Evolutionary conservation across 371 early-diverging fungal genomes (phyloP), one percentile per base, ranked within the genome.

Genomic region (Mucor saturninus): DNA sequence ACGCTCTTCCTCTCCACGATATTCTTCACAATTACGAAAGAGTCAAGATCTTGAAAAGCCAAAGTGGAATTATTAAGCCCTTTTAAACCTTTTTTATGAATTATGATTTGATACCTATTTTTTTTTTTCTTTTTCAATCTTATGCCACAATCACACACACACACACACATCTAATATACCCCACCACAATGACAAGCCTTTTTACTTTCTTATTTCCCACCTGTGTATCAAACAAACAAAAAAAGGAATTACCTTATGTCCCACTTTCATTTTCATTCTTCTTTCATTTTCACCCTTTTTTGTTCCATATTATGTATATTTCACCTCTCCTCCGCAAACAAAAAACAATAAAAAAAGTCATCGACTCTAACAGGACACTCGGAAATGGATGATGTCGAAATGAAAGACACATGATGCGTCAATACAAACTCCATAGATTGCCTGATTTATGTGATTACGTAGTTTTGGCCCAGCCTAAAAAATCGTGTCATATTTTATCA

Each of bases 161-260:
- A 30, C 50, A 75, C 96, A 99, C 53, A 28, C 15, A 28, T 32
- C 85, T 98, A 98, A 13, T 96, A 95, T 45, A 98, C 97, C 32
- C 99, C 91, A 38, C 39, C 6, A 42, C 42, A 42, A 42, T n/a
- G 4, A 42, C 10, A 42, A 42, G 10, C 4, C 42, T n/a, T 21
- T 46, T 46, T 46, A 21, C 21, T 21, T 21, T 21, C 21, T 21
- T 21, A 21, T 21, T 21, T 21, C 21, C 21, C 46, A 21, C 35
- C 35, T 35, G 35, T 35, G 35, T 35, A 35, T 35, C 46, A 21
- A 21, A 21, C 21, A 46, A 46, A 21, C n/a, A 21, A 46, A 21
- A 46, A 26, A 46, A 42, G 42, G 11, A 42, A 38, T 38, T 42
- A 10, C 15, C 21, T 6, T 46, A 46, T 46, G 21, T 46, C 46